Evolutionary conservation across 192 early-diverging fungal genomes (phyloP), one percentile per base, ranked within the genome.

Genomic region (Rhizoclosmatium sp.): DNA sequence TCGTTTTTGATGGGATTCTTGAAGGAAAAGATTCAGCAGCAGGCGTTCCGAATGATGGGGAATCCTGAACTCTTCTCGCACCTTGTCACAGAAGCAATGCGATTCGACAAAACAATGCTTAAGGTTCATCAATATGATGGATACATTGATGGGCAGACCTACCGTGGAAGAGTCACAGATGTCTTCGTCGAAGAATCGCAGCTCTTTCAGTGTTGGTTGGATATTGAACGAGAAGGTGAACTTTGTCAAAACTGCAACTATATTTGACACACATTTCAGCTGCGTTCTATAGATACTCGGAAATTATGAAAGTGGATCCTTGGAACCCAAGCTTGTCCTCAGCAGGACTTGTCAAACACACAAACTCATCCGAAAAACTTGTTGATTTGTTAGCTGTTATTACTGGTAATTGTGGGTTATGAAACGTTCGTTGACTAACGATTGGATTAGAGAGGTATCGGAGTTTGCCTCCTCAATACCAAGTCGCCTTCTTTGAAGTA

Each of bases 261-360:
- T 31, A 31, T 31, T 31, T 31, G 31, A 31, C 31, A 31, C 31
- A 31, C 31, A 31, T 31, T 45, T 42, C 40, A 71, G 69, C 45
- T 56, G 51, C 69, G 9, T 19, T 23, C 10, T 40, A 44, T 14
- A 46, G 69, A 4, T 71, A 23, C 23, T 44, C 47, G 1, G 51
- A 75, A 62, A 44, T 75, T 44, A 75, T 75, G 72, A 75, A 75
- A 9, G 42, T 31, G 72, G 61, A 75, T 62, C 72, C 72, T 39
- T 75, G 59, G 59, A n/a, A 31, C 14, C 31, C 59, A 7, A 59
- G 59, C 45, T 7, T 40, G 21, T 49, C 47, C 14, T 60, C 72
- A 23, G 7, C 47, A 44, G 72, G 21, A 44, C 10, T 45, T 19
- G 42, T 64, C 58, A 75, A 75, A 62, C 72, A 75, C 46, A 75